These are phyloP conservation scores for Trichoderma virens DNA, from an alignment of 495 filamentous ascomycete species.

Conservation along the genomic window DNA sequence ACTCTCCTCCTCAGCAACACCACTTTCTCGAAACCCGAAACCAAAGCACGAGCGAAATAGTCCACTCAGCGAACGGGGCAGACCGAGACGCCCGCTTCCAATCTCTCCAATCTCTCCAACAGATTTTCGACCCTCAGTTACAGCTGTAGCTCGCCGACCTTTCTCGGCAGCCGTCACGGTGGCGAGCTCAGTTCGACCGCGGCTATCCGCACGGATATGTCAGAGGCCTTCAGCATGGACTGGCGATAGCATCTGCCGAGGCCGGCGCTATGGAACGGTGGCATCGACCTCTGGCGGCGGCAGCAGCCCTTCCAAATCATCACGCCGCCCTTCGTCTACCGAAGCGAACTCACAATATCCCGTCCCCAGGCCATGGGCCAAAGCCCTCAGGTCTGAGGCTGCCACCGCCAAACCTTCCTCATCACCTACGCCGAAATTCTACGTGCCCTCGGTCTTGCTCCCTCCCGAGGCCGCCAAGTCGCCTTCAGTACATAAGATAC, in stretches of 20 bases:
- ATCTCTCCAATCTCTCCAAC: too few relatives aligned
- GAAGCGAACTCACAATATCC: background rate
- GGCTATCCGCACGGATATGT: conserved; percentile 46
- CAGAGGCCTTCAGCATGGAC: conserved; percentile 35
- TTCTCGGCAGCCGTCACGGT: conserved; percentile 18
- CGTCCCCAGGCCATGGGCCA: background rate
- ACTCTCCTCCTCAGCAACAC: too few relatives aligned
- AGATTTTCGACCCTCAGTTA: background rate
- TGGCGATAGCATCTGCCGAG: conserved; percentile 38
- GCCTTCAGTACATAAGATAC: conserved; percentile 24
- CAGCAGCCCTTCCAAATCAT: background rate
- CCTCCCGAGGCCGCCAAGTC: conserved; percentile 5
- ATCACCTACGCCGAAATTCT: background rate
- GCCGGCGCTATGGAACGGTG: conserved; percentile 22
- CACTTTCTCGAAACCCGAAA: too few relatives aligned
- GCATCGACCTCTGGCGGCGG: conserved; percentile 12
- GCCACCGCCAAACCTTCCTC: background rate
- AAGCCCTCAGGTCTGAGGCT: background rate
- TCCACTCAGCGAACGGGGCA: too few relatives aligned
- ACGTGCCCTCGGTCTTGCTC: conserved; percentile 3
- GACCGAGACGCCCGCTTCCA: too few relatives aligned
- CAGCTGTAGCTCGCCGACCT: background rate
- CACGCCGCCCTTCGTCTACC: background rate
- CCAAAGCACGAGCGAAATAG: too few relatives aligned
- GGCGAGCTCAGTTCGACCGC: conserved; percentile 36